Percentiles rank a stretch among this genome's conserved stretches.
Evolutionary conservation across 345 rosid genomes (phyloP).

Genomic region (Sapria himalayana): DNA sequence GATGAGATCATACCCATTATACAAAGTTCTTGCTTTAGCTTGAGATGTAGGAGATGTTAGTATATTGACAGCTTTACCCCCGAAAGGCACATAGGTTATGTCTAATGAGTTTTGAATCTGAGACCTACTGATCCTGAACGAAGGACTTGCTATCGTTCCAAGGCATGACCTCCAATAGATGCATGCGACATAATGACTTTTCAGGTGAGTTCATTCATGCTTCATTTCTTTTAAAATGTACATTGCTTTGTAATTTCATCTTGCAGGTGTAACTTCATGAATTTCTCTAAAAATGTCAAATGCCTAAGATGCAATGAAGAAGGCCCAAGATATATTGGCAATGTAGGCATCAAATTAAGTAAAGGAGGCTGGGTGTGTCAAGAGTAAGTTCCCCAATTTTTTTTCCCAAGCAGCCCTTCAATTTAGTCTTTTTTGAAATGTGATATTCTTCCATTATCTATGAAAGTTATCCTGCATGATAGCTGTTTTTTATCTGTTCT

Average conservation of each 20-base stretch:
- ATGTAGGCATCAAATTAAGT: slow-evolving; percentile 16
- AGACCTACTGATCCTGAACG: too few relatives aligned
- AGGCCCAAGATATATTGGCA: slow-evolving; percentile 14
- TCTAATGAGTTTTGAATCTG: too few relatives aligned
- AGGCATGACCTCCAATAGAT: too few relatives aligned
- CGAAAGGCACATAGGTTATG: too few relatives aligned
- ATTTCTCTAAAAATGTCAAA: slow-evolving; percentile 21
- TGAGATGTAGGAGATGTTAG: too few relatives aligned
- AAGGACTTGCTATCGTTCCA: too few relatives aligned
- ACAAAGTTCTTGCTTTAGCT: too few relatives aligned
- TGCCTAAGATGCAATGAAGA: slow-evolving; percentile 29
- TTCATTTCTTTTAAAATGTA: too few relatives aligned
- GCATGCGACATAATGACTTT: too few relatives aligned
- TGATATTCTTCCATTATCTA: neutral
- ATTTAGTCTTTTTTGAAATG: neutral
- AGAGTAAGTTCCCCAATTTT: slow-evolving; percentile 41
- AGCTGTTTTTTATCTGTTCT: neutral
- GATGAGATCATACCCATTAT: too few relatives aligned
- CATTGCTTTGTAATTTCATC: slow-evolving; percentile 5
- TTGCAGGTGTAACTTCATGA: slow-evolving; percentile 36
- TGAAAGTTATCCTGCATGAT: neutral
- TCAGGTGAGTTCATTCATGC: too few relatives aligned
- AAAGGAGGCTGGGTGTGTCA: slow-evolving; percentile 68
- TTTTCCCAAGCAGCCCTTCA: neutral
- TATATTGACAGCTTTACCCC: too few relatives aligned